A percentile compares a stretch with the other conserved stretches of the same genome.
phyloP scores from a whole-genome alignment of 352 stramenopile species.

The Globisporangium perplexum region DNA sequence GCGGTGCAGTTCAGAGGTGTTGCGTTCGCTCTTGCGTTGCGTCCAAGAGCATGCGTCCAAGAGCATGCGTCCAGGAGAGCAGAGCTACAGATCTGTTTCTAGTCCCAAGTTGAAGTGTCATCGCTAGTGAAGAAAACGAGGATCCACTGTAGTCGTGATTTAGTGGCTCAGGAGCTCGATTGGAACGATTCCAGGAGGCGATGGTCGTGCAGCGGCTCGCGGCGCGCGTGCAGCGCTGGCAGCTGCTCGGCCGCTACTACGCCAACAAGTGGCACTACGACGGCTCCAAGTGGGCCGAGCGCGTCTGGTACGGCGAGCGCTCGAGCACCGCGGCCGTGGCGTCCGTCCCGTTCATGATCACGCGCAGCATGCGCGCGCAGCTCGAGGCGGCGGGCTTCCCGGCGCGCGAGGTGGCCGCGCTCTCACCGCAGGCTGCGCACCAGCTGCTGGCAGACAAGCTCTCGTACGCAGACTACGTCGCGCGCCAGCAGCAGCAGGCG shows the following conservation, averaged over 20 bases:
- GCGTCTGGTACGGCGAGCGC: slow-evolving; percentile 62
- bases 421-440: slow-evolving; percentile 55
- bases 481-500: slow-evolving; percentile 20
- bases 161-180: too few species aligned
- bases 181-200: too few species aligned
- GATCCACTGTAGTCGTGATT: too few species aligned
- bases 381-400: slow-evolving; percentile 53
- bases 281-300: slow-evolving; percentile 63
- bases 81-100: too few species aligned
- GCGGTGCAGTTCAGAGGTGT: too few species aligned
- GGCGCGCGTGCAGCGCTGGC: slow-evolving; percentile 45
- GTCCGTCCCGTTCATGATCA: slow-evolving; percentile 86
- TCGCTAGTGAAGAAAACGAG: too few species aligned
- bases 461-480: slow-evolving; percentile 44
- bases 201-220: slow-evolving; percentile 35
- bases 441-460: slow-evolving; percentile 53
- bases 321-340: slow-evolving; percentile 37
- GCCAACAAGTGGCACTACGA: slow-evolving; percentile 84
- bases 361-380: slow-evolving; percentile 59
- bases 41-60: too few species aligned
- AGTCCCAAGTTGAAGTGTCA: too few species aligned
- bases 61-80: too few species aligned
- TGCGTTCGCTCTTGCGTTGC: too few species aligned
- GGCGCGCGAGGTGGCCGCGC: slow-evolving; percentile 44
- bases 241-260: slow-evolving; percentile 71